Evolutionary conservation across 192 early-diverging fungal species (phyloP), one percentile per base, ranked within the genome.

Genomic region (Helicostylum pulchrum): DNA sequence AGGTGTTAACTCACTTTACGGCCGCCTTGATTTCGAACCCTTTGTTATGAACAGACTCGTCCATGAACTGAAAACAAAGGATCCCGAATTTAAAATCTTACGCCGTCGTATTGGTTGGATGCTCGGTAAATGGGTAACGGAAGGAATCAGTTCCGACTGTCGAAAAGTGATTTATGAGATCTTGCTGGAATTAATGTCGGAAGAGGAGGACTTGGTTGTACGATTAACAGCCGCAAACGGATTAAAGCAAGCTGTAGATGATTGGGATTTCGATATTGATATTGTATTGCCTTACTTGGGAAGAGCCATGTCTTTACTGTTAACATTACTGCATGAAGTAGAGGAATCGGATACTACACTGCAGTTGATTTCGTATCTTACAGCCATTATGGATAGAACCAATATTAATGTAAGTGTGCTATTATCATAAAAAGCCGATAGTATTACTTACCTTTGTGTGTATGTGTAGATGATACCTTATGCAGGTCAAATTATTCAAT

Each of bases 241-340:
- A 36, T 69, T 96, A 3, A 64, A 78, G 47, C 66, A 61, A 30
- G 86, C 88, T 42, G 77, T 97, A 26, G 92, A 93, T 56, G 93
- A 96, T 64, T 93, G 90, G 90, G 92, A 94, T 60, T 95, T 95
- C 78, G 89, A 91, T 23, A 65, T 85, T 7, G 70, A 72, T 0
- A 72, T 75, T 21, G 94, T 94, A 61, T 61, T 74, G 23, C 86
- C 88, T 2, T 94, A 82, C 70, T 62, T 93, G 42, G 83, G 85
- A 32, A 77, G 62, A 7, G 73, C 81, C 34, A 77, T 95, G 36
- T 62, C 78, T 21, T 53, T 79, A 19, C 72, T 92, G n/a, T 78
- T 82, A 4, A 52, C 62, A 2, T 53, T 94, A 31, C 73, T 95
- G 26, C 67, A 72, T 6, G 83, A 87, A 10, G 84, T 90, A 0